These are phyloP conservation scores for Carex parvula DNA, from an alignment of 176 grass and related monocot species.

Conservation along the genomic window DNA sequence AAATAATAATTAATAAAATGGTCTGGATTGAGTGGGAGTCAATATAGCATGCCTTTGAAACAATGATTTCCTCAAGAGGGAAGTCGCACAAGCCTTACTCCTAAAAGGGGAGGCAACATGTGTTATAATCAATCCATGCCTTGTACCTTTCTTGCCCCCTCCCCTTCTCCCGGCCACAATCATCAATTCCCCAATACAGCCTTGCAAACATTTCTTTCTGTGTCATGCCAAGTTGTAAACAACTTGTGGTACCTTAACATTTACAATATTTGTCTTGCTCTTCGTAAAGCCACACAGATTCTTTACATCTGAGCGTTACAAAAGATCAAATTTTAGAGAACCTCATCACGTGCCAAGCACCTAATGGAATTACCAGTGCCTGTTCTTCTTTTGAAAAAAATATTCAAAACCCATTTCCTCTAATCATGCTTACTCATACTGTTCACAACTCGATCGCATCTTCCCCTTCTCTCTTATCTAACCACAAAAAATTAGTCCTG, in stretches of 20 bases:
- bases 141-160: background rate
- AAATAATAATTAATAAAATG: too few relatives aligned
- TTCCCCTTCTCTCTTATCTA: constrained; percentile 5
- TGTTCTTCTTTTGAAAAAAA: background rate
- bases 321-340: constrained; percentile 9
- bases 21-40: too few relatives aligned
- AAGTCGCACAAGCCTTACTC: background rate
- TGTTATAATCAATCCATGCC: constrained; percentile 19
- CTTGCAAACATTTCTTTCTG: background rate
- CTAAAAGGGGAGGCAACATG: constrained; percentile 25
- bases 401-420: constrained; percentile 15
- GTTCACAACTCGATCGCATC: background rate
- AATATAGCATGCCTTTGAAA: too few relatives aligned
- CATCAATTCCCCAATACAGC: constrained; percentile 14
- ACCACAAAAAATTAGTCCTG: constrained; percentile 2
- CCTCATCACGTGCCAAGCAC: constrained; percentile 25
- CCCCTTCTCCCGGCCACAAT: background rate
- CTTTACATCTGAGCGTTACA: background rate
- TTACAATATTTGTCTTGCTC: background rate
- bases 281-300: background rate
- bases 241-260: background rate
- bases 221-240: constrained; percentile 5
- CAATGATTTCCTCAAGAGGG: constrained; percentile 10
- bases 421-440: constrained; percentile 22
- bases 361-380: background rate